Base-by-base conservation (phyloP, 768 basidiomycete species). In the Postia placenta region DNA sequence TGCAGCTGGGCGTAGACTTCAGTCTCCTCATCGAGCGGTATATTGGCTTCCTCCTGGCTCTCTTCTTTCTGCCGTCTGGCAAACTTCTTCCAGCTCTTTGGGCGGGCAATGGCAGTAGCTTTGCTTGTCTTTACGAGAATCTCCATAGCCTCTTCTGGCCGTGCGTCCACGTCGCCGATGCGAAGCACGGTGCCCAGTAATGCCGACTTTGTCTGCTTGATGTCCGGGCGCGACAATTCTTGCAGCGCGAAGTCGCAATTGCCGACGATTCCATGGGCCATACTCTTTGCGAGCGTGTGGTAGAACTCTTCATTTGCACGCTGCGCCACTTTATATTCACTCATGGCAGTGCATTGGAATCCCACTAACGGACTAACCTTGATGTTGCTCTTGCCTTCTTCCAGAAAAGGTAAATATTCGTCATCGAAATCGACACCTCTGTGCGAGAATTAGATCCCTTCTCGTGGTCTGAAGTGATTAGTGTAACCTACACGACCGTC, bases 391-490 rank as follows among this genome's bases (percentile, higher is more conserved):
- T 95, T 94, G 53, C 80, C 69, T 45, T 83, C 75, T 61, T 92
- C 85, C 9, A 69, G 62, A 60, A 76, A 87, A 0, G 67, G 76
- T 11, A 77, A 65, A 17, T 81, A 78, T 30, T 83, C 81, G 57
- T 92, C 88, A 53, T 82, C 89, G 66, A 95, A 94, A 64, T 92
- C 89, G 37, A 92, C 75, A 4, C 92, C 92, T n/a, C 92, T 94
- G 55, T 27, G 3, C 26, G 27, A 30, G 33, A 11, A n/a, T 50
- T 6, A 26, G 33, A 5, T 25, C 11, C 22, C 55, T 19, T 57
- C 40, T 39, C 17, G 48, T 20, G 42, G 36, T 27, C 19, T 14
- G 41, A 4, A 44, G 20, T 5, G 45, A 23, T 11, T 11, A 17
- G 27, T 36, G 67, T 79, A 53, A n/a, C n/a, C n/a, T 58, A 95